phyloP scores from a whole-genome alignment of 176 grass and related monocot genomes.

The Oryza punctata region DNA sequence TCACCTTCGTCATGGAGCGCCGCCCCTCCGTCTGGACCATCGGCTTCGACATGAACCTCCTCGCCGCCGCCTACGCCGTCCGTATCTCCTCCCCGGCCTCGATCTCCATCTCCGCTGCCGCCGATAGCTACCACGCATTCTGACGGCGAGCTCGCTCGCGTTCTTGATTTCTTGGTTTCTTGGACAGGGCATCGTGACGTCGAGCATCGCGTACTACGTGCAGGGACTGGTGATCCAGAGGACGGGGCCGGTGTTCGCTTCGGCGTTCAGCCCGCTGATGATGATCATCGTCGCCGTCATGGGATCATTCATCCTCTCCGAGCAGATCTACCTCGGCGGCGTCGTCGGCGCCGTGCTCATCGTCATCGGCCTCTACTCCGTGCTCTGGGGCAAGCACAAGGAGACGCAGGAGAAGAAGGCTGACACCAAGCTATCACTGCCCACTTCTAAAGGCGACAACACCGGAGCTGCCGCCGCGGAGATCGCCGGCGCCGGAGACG shows the following conservation, averaged over 20 bases:
- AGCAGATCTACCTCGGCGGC: conserved; percentile 85
- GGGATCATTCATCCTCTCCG: conserved; percentile 88
- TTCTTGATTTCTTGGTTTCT: neutral
- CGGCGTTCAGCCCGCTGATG: conserved; percentile 97
- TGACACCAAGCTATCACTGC: conserved; percentile 41
- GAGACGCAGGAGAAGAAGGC: conserved; percentile 52
- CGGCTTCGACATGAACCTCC: conserved; percentile 96
- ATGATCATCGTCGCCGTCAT: conserved; percentile 98
- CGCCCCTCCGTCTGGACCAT: conserved; percentile 76
- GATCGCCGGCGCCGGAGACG: conserved; percentile 15
- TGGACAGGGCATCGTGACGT: conserved; percentile 80
- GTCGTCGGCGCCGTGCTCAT: conserved; percentile 80
- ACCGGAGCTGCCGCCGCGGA: neutral
- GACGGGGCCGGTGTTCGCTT: conserved; percentile 90
- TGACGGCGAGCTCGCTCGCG: neutral
- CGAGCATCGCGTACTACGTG: conserved; percentile 95
- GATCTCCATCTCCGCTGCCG: neutral
- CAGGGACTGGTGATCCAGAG: conserved; percentile 86
- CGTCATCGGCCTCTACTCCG: conserved; percentile 72
- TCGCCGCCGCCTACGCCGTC: conserved; percentile 90
- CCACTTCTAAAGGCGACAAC: conserved; percentile 35
- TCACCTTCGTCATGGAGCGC: conserved; percentile 84
- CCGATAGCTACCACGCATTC: neutral
- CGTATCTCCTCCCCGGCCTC: neutral
- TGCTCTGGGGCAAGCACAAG: conserved; percentile 89